Conservation (phyloP, 768 basidiomycete species). For the Russula sp. region DNA sequence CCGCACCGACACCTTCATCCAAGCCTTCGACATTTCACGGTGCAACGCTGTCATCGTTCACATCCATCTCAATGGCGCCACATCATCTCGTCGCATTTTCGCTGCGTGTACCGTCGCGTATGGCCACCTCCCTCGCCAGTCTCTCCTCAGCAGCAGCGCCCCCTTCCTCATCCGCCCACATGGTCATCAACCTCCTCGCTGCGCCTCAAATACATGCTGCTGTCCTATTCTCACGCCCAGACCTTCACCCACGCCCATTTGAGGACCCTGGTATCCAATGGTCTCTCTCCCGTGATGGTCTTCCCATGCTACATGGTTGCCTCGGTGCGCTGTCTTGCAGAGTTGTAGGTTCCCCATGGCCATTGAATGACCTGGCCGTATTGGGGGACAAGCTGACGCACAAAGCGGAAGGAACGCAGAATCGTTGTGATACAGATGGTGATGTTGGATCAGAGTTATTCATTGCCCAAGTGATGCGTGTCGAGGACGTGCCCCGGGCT, state of each 20-base stretch:
- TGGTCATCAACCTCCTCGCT: slow-evolving; percentile 79
- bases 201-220: slow-evolving; percentile 57
- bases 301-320: slow-evolving; percentile 51
- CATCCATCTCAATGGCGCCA: slow-evolving; percentile 86
- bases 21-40: slow-evolving; percentile 53
- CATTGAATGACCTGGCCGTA: slow-evolving; percentile 48
- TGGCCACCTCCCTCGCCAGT: slow-evolving; percentile 54
- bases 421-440: slow-evolving; percentile 27
- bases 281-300: slow-evolving; percentile 40
- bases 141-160: slow-evolving; percentile 21
- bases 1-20: background rate
- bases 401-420: slow-evolving; percentile 12
- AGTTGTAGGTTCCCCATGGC: slow-evolving; percentile 52
- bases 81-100: slow-evolving; percentile 85
- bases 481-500: slow-evolving; percentile 36
- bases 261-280: slow-evolving; percentile 32
- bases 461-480: slow-evolving; percentile 67
- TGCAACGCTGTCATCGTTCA: slow-evolving; percentile 90
- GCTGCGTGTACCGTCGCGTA: slow-evolving; percentile 80
- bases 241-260: slow-evolving; percentile 59
- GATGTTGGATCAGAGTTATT: slow-evolving; percentile 62
- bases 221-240: slow-evolving; percentile 63
- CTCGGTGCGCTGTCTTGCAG: slow-evolving; percentile 71
- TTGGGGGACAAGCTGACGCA: slow-evolving; percentile 25
- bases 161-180: slow-evolving; percentile 33